Evolutionary conservation across 2,329 filamentous ascomycete genomes (phyloP).

Genomic region (Rhinocladiella similis): DNA sequence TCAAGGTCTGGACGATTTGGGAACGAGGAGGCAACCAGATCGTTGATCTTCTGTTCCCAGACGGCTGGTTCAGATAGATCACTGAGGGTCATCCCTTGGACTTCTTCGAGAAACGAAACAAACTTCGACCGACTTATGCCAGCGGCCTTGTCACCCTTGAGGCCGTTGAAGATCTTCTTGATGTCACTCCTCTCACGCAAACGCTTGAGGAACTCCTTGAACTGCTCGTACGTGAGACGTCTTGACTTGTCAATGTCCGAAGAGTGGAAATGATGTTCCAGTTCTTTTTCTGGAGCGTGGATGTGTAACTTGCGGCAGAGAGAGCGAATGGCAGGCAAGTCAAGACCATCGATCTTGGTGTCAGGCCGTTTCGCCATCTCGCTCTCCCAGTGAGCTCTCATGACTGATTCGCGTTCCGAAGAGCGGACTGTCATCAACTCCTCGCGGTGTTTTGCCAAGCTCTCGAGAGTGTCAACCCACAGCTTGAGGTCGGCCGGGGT

Average conservation of each 20-base stretch:
- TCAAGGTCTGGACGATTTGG: conserved; percentile 9
- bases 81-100: conserved; percentile 75
- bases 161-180: conserved; percentile 66
- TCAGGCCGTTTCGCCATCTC: conserved; percentile 73
- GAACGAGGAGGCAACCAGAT: conserved; percentile 20
- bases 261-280: conserved; percentile 71
- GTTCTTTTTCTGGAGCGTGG: conserved; percentile 74
- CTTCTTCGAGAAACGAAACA: conserved; percentile 68
- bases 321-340: conserved; percentile 75
- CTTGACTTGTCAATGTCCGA: conserved; percentile 67
- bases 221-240: conserved; percentile 74
- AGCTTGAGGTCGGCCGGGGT: conserved; percentile 69
- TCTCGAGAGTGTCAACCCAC: conserved; percentile 83
- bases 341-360: conserved; percentile 67
- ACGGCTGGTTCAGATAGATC: conserved; percentile 45
- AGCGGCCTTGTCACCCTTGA: conserved; percentile 57
- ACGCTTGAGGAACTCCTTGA: conserved; percentile 76
- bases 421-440: conserved; percentile 83
- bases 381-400: conserved; percentile 80
- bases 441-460: conserved; percentile 81
- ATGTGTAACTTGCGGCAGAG: conserved; percentile 91
- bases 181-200: conserved; percentile 86
- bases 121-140: conserved; percentile 75
- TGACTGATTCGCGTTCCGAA: conserved; percentile 74
- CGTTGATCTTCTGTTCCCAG: conserved; percentile 26